phyloP scores from a whole-genome alignment of 306 rosid species.

The Acacia melanoxylon region DNA sequence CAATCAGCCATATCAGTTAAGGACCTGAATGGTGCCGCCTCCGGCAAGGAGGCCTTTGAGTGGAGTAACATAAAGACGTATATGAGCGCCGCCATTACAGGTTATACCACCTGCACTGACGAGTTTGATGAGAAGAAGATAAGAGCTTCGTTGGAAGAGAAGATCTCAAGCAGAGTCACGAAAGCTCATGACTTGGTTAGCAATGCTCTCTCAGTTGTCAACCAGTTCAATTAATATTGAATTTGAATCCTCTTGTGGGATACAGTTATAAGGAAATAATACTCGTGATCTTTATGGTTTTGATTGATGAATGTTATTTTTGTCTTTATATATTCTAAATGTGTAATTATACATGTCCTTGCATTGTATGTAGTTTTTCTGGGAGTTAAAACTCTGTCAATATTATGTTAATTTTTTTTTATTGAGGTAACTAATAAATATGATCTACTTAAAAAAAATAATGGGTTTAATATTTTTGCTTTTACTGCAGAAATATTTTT shows the following conservation, averaged over 20 bases:
- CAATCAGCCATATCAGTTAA: conserved; percentile 23
- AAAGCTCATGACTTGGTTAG: conserved; percentile 13
- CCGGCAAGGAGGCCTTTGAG: background rate
- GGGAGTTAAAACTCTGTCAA: background rate
- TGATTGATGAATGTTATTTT: background rate
- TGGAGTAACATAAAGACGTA: conserved; percentile 49
- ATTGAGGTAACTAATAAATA: background rate
- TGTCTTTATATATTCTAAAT: background rate
- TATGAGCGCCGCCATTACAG: conserved; percentile 53
- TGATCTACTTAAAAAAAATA: background rate
- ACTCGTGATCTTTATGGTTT: background rate
- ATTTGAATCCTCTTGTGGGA: background rate
- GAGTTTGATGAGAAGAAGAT: conserved; percentile 39
- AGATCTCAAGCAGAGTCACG: background rate
- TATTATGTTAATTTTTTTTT: background rate
- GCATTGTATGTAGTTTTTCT: background rate
- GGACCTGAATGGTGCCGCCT: conserved; percentile 16
- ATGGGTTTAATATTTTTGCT: too few species aligned
- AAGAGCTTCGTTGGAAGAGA: conserved; percentile 19
- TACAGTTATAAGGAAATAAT: too few species aligned
- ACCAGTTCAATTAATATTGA: background rate
- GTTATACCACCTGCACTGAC: conserved; percentile 44
- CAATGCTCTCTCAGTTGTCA: conserved; percentile 38
- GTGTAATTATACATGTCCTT: background rate
- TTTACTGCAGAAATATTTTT: too few species aligned